A percentile compares a stretch with the other conserved stretches of the same genome.
Evolutionary conservation across 2,329 filamentous ascomycete species (phyloP).

Genomic region (Lachnellula willkommii): DNA sequence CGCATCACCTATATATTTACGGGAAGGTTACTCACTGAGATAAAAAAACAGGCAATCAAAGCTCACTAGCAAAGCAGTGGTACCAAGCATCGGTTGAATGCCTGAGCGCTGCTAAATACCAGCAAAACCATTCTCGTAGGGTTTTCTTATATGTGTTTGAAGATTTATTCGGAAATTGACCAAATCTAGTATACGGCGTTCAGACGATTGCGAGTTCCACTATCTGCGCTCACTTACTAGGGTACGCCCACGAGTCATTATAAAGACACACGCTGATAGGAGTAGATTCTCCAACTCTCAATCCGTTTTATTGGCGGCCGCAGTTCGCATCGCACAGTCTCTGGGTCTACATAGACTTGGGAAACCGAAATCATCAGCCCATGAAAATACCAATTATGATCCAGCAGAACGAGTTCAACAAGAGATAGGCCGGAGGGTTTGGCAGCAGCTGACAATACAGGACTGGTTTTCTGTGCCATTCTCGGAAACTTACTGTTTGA

Average conservation of each 20-base stretch:
- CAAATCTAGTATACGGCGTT: conserved; percentile 33
- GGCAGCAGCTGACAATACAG: conserved; percentile 18
- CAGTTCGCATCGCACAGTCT: conserved; percentile 42
- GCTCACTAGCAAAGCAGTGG: conserved; percentile 40
- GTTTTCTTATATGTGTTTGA: background rate
- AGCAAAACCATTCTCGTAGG: conserved; percentile 35
- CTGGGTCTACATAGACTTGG: conserved; percentile 41
- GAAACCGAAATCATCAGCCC: conserved; percentile 9
- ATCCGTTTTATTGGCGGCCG: conserved; percentile 40
- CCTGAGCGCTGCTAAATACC: conserved; percentile 43
- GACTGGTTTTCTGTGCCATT: conserved; percentile 22
- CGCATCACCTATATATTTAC: background rate
- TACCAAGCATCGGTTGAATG: conserved; percentile 41
- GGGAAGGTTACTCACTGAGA: background rate
- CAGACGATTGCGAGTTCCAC: conserved; percentile 44
- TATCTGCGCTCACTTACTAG: conserved; percentile 45
- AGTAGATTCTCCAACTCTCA: conserved; percentile 41
- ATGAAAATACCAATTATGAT: conserved; percentile 13
- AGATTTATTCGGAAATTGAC: background rate
- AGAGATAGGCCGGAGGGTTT: conserved; percentile 15
- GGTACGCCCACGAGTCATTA: background rate
- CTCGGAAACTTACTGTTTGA: conserved; percentile 19
- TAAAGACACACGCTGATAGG: background rate
- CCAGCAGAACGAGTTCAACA: conserved; percentile 8
- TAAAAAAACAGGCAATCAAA: conserved; percentile 32